These are phyloP conservation scores for Quercus parvula DNA, from an alignment of 306 rosid genomes.

Conservation along the genomic window DNA sequence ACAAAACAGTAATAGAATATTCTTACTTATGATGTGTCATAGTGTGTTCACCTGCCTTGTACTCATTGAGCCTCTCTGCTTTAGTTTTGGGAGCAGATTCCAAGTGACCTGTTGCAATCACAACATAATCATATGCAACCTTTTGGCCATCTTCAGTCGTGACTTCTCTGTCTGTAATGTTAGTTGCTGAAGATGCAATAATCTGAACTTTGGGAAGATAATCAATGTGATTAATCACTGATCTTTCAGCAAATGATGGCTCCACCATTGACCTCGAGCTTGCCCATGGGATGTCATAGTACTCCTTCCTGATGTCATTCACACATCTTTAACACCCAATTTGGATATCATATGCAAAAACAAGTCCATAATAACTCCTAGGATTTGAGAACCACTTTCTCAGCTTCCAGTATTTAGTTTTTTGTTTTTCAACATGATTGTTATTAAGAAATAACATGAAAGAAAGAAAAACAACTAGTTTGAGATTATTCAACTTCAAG, in stretches of 20 bases:
- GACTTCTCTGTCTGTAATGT: constrained; percentile 50
- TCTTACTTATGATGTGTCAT: neutral
- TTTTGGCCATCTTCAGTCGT: constrained; percentile 47
- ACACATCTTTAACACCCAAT: constrained; percentile 28
- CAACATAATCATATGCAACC: constrained; percentile 42
- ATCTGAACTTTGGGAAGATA: constrained; percentile 49
- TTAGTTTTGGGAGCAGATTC: constrained; percentile 33
- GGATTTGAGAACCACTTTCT: neutral
- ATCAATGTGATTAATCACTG: constrained; percentile 56
- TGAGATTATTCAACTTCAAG: neutral
- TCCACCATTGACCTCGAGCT: constrained; percentile 75
- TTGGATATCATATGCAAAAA: neutral
- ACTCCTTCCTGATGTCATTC: constrained; percentile 64
- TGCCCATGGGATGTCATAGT: constrained; percentile 81
- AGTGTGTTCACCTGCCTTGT: constrained; percentile 33
- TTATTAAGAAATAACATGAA: neutral
- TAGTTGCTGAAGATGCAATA: constrained; percentile 39
- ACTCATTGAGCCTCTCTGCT: constrained; percentile 38
- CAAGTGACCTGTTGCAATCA: constrained; percentile 46
- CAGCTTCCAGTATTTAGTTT: neutral
- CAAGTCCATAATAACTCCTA: constrained; percentile 1
- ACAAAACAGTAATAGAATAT: neutral
- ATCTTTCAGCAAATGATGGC: constrained; percentile 64
- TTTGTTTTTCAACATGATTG: neutral
- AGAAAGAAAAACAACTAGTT: neutral